These are phyloP conservation scores for Arabidopsis arenosa DNA, from an alignment of 345 rosid genomes.

Conservation along the genomic window DNA sequence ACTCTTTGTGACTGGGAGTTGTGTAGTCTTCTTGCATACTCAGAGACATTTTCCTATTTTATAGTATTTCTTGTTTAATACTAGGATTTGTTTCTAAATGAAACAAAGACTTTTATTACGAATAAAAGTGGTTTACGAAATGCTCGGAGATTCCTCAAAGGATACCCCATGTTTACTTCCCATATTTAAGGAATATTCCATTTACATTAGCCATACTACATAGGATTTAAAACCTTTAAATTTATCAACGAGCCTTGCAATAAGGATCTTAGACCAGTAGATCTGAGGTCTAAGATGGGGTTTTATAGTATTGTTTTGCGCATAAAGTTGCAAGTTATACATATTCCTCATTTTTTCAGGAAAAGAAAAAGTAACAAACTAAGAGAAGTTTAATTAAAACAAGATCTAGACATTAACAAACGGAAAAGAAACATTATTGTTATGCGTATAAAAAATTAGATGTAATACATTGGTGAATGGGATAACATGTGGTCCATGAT, in stretches of 20 bases:
- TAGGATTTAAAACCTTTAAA: not conserved
- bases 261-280: not conserved
- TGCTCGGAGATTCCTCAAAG: constrained; percentile 16
- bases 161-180: constrained; percentile 20
- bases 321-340: not conserved
- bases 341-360: not conserved
- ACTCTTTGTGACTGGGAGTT: too few species aligned
- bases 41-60: too few species aligned
- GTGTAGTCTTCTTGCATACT: too few species aligned
- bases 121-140: constrained; percentile 16
- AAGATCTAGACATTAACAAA: constrained; percentile 21
- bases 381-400: not conserved
- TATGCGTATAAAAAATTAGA: constrained; percentile 22
- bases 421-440: constrained; percentile 7
- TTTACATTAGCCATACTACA: constrained; percentile 18
- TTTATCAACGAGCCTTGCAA: constrained; percentile 28
- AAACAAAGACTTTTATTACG: constrained; percentile 1
- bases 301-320: constrained; percentile 2
- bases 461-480: constrained; percentile 29
- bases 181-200: constrained; percentile 34
- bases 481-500: constrained; percentile 54
- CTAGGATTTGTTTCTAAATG: not conserved
- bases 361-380: not conserved
- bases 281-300: constrained; percentile 11
- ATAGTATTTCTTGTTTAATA: too few species aligned